Percentiles rank a stretch among this genome's conserved stretches.
Conservation (phyloP, 202 grass and related monocot genomes). For the Elaeis oleifera region DNA sequence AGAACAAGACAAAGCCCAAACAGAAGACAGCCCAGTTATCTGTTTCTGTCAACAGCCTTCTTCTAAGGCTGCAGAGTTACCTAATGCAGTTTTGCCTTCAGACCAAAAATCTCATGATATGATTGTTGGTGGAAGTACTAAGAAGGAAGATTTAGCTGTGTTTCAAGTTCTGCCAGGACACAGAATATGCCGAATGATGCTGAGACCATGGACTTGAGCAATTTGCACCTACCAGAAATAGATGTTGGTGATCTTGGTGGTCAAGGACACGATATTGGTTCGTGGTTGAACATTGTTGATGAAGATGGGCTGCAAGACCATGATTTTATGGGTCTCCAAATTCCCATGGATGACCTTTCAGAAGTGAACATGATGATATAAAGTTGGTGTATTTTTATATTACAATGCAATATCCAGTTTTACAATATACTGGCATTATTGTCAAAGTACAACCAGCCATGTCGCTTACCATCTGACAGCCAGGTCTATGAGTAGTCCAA, state of each 20-base stretch:
- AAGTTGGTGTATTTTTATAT: constrained; percentile 11
- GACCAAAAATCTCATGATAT: background rate
- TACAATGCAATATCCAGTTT: background rate
- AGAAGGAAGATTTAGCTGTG: constrained; percentile 28
- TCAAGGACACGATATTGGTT: constrained; percentile 32
- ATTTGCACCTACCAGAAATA: constrained; percentile 55
- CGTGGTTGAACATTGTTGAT: constrained; percentile 54
- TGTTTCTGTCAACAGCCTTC: constrained; percentile 32
- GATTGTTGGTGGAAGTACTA: constrained; percentile 17
- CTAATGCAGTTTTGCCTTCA: constrained; percentile 18
- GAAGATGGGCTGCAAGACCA: constrained; percentile 59
- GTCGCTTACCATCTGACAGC: background rate
- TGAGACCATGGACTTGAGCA: constrained; percentile 46
- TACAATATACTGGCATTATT: constrained; percentile 1
- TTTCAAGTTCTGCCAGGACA: constrained; percentile 28
- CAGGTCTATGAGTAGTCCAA: background rate
- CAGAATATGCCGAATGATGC: constrained; percentile 35
- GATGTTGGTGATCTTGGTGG: constrained; percentile 22
- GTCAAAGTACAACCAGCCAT: background rate
- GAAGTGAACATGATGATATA: constrained; percentile 67
- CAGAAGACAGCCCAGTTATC: constrained; percentile 51
- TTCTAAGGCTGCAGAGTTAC: constrained; percentile 21
- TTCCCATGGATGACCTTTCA: constrained; percentile 79
- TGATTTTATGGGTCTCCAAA: constrained; percentile 76
- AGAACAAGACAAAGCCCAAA: constrained; percentile 83